Conservation (phyloP, 345 rosid species). For the Populus euphratica region DNA sequence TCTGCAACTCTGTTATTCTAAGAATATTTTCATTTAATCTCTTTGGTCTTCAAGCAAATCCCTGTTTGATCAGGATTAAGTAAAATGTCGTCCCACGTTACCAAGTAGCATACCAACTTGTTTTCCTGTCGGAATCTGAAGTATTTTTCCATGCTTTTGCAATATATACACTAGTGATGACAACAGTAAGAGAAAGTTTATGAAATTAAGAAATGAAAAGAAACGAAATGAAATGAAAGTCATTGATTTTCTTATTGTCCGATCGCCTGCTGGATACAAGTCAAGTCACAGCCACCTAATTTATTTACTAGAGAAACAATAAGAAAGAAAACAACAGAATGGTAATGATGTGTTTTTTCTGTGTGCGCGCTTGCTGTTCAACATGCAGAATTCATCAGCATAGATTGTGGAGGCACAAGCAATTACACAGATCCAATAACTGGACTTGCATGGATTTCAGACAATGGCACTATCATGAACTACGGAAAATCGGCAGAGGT, state of each 20-base stretch:
- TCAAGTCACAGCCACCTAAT: not conserved
- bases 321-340: not conserved
- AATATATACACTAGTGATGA: not conserved
- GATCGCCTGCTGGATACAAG: not conserved
- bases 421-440: slow-evolving; percentile 68
- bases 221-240: not conserved
- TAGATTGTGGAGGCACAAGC: slow-evolving; percentile 80
- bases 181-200: not conserved
- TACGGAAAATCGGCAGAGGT: slow-evolving; percentile 46
- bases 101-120: not conserved
- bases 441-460: slow-evolving; percentile 84
- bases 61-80: no score
- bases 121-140: not conserved
- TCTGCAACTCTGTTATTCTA: not conserved
- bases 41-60: no score
- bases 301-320: not conserved
- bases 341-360: not conserved
- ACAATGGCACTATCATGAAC: slow-evolving; percentile 45
- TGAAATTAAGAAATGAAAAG: not conserved
- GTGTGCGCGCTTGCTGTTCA: no score
- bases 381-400: slow-evolving; percentile 74
- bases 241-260: not conserved
- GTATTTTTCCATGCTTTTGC: not conserved
- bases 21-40: not conserved
- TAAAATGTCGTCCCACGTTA: no score